Base-by-base conservation (phyloP, 805 yeast species). In the Yamadazyma ubonensis region DNA sequence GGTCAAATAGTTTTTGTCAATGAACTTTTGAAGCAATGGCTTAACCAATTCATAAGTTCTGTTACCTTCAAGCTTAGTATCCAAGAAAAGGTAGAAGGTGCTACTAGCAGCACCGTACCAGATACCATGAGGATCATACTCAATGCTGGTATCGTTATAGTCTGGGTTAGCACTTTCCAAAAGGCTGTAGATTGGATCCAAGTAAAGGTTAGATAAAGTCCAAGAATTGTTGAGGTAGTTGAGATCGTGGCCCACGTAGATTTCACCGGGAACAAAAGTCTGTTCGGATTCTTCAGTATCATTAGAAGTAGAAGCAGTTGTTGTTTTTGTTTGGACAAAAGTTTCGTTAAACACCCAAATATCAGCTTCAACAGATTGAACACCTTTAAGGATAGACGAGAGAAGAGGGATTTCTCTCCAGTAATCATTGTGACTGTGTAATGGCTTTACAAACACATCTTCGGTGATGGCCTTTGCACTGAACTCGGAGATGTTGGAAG, bases 391-490 rank as follows among this genome's bases (percentile, higher is more conserved):
- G 23, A 77, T 53, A 0, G 86, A 86, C 42, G 79, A 80, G 38
- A 75, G 67, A 2, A 82, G 61, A 1, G 88, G 88, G 4, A 63
- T 53, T 4, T 54, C 46, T 51, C 87, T 61, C 83, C 83, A 78
- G 56, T 82, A 83, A 54, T 82, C 88, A 52, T 82, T 82, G 52
- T 82, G 88, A 0, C 85, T 78, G 54, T 82, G 88, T 15, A 81
- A 63, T 5, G 65, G 64, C 42, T 67, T 71, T 36, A 65, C 61
- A 27, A 64, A 53, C 2, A 71, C 68, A 27, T 68, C 70, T 37
- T 64, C 46, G 11, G 65, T 66, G 21, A 62, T 45, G 14, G 52
- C 45, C 43, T 66, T 63, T 17, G 49, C 44, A 1, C 57, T 43
- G 11, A 41, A 26, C 10, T 11, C 29, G 16, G 32, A 6, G 25